Percentiles rank a stretch among this genome's conserved stretches.
Evolutionary conservation across 768 basidiomycete species (phyloP).

Genomic region (Collybiopsis confluens): DNA sequence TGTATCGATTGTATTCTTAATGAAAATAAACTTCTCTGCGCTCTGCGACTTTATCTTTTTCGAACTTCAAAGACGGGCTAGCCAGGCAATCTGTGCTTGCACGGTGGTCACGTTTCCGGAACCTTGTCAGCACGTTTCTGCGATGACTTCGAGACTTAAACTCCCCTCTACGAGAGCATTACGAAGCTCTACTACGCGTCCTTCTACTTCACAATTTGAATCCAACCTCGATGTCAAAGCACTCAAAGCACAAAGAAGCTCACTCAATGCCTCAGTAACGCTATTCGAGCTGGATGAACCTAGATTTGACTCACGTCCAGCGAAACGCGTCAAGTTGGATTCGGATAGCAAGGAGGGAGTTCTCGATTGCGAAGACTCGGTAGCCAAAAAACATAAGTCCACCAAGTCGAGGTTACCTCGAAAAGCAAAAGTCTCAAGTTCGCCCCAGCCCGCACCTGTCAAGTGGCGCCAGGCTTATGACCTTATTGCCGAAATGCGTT

Average conservation of each 20-base stretch:
- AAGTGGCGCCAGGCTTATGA: conserved; percentile 69
- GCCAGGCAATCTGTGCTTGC: no score
- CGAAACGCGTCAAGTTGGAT: background rate
- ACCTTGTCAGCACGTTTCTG: no score
- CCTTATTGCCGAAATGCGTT: conserved; percentile 72
- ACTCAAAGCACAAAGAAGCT: background rate
- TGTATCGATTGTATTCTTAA: no score
- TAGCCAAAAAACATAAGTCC: conserved; percentile 18
- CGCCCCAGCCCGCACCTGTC: conserved; percentile 63
- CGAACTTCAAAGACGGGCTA: no score
- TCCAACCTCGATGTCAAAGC: no score
- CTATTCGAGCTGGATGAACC: conserved; percentile 1
- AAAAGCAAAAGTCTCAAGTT: conserved; percentile 52
- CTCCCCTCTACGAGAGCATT: no score
- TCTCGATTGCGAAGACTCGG: conserved; percentile 6
- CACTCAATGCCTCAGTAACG: background rate
- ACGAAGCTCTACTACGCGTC: no score
- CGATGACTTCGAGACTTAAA: no score
- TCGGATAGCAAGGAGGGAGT: background rate
- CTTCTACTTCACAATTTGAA: no score
- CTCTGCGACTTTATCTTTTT: no score
- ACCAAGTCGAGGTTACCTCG: conserved; percentile 33
- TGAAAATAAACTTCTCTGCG: no score
- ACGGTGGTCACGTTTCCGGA: no score
- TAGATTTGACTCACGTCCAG: background rate